These are phyloP conservation scores for Falciphora oryzae DNA, from an alignment of 2,329 filamentous ascomycete genomes.

Conservation along the genomic window DNA sequence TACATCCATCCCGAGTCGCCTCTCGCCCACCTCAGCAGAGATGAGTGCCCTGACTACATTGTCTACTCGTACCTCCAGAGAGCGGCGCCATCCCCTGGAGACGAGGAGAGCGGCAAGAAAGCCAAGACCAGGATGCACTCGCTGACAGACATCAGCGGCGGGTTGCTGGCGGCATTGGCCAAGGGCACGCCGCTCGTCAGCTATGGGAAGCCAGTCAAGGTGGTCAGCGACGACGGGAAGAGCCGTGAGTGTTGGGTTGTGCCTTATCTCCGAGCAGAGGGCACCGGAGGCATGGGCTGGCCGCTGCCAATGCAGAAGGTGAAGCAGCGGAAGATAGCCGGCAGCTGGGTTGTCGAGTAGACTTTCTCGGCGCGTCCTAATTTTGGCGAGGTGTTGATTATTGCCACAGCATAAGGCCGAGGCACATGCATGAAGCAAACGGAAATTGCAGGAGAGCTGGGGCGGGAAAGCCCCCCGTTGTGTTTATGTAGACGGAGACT, in stretches of 20 bases:
- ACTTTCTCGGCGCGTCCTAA: not conserved
- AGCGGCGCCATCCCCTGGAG: slow-evolving; percentile 37
- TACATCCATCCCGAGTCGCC: slow-evolving; percentile 85
- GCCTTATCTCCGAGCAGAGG: slow-evolving; percentile 67
- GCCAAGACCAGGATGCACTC: slow-evolving; percentile 83
- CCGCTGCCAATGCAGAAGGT: slow-evolving; percentile 81
- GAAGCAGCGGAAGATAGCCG: slow-evolving; percentile 66
- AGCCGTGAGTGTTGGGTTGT: slow-evolving; percentile 77
- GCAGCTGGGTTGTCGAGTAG: slow-evolving; percentile 67
- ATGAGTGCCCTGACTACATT: slow-evolving; percentile 80
- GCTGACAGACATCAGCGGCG: slow-evolving; percentile 70
- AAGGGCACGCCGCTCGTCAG: slow-evolving; percentile 78
- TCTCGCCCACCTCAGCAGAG: slow-evolving; percentile 61
- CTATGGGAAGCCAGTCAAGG: slow-evolving; percentile 85
- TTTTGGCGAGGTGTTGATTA: not conserved
- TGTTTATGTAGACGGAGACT: not conserved
- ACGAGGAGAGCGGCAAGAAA: not conserved
- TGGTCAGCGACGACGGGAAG: slow-evolving; percentile 32
- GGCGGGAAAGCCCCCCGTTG: not conserved
- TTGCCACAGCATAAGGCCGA: not conserved
- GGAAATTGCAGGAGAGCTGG: not conserved
- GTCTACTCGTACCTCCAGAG: slow-evolving; percentile 83
- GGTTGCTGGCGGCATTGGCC: slow-evolving; percentile 71
- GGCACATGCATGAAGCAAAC: not conserved
- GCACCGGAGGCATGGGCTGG: slow-evolving; percentile 66